Evolutionary conservation across 306 rosid species (phyloP).

Genomic region (Chamaecrista fasciculata): DNA sequence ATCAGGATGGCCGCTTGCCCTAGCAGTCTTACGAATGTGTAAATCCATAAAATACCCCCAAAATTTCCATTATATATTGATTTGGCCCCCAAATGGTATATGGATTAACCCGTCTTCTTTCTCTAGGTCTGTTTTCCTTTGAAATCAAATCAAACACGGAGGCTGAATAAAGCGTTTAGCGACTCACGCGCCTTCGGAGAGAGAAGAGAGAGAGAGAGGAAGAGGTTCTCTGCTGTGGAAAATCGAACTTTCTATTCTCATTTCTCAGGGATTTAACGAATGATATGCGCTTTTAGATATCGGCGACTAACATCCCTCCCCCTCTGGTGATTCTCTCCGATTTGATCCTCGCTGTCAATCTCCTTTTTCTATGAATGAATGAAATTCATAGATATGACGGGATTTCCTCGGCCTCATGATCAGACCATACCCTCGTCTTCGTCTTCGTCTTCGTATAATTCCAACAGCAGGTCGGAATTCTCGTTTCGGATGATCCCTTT

Average conservation of each 20-base stretch:
- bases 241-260: background rate
- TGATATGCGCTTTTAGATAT: slow-evolving; percentile 13
- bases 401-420: slow-evolving; percentile 44
- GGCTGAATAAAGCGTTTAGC: slow-evolving; percentile 25
- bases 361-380: slow-evolving; percentile 33
- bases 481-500: background rate
- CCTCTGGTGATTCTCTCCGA: slow-evolving; percentile 35
- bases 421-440: slow-evolving; percentile 32
- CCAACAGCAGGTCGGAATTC: slow-evolving; percentile 44
- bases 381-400: slow-evolving; percentile 39
- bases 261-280: background rate
- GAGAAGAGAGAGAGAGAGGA: slow-evolving; percentile 6
- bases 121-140: slow-evolving; percentile 31
- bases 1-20: background rate
- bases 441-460: slow-evolving; percentile 37
- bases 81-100: background rate
- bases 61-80: background rate
- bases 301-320: slow-evolving; percentile 8
- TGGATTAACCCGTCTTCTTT: slow-evolving; percentile 25
- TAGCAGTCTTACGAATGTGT: background rate
- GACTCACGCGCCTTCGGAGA: background rate
- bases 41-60: background rate
- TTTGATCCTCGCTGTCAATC: slow-evolving; percentile 27
- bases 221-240: background rate
- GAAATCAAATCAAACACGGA: slow-evolving; percentile 39